These are phyloP conservation scores for Tremella fuciformis DNA, from an alignment of 768 basidiomycete species.

Conservation along the genomic window DNA sequence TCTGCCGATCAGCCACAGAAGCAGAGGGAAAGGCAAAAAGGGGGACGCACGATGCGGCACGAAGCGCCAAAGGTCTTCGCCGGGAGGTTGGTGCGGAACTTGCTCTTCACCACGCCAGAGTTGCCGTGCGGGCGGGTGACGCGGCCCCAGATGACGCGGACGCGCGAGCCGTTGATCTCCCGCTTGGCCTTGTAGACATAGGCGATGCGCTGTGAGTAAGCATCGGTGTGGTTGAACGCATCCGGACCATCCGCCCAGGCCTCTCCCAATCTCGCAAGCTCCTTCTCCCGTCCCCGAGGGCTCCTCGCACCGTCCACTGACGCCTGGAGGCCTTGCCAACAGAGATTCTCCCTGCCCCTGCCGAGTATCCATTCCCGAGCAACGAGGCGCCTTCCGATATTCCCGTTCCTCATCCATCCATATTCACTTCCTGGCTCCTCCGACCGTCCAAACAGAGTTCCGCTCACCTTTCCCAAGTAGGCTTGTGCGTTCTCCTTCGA, in stretches of 20 bases:
- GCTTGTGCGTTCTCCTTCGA: conserved; percentile 92
- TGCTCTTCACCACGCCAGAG: conserved; percentile 93
- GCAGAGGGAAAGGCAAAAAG: background rate
- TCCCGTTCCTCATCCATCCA: background rate
- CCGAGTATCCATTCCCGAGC: conserved; percentile 3
- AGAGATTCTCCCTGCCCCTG: background rate
- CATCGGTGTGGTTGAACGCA: background rate
- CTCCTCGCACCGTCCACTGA: too few species aligned
- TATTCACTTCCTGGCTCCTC: conserved; percentile 5
- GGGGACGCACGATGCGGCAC: conserved; percentile 55
- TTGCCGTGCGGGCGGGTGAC: conserved; percentile 91
- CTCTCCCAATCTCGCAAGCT: background rate
- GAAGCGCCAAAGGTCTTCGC: conserved; percentile 89
- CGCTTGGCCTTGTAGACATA: conserved; percentile 97
- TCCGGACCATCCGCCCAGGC: background rate
- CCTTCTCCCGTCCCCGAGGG: too few species aligned
- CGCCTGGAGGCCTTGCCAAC: too few species aligned
- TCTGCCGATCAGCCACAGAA: conserved; percentile 28
- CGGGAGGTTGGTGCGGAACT: conserved; percentile 93
- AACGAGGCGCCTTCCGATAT: background rate
- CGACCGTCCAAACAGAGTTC: background rate
- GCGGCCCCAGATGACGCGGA: conserved; percentile 98
- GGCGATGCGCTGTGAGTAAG: conserved; percentile 71
- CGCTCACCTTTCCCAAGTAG: conserved; percentile 93
- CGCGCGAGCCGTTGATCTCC: conserved; percentile 88